Evolutionary conservation across 345 rosid species (phyloP), one percentile per base, ranked within the genome.

Genomic region (Viola odorata): DNA sequence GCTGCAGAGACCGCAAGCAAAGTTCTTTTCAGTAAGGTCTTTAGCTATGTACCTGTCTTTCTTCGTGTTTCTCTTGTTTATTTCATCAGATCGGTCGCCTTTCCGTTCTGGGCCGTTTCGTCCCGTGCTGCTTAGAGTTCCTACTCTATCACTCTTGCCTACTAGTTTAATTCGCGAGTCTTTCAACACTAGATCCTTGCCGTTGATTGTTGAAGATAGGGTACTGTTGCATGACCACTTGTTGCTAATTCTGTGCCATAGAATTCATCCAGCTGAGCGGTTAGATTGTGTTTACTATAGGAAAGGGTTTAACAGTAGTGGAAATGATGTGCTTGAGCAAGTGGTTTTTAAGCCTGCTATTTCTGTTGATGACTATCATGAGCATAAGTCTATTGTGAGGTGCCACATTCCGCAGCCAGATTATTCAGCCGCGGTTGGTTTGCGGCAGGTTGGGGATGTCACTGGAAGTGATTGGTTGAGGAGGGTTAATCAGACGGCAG

Each of bases 171-270:
- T 76, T 60, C 84, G 70, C 0, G 81, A 71, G 65, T 73, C 84
- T n/a, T 42, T 70, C 16, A 76, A 53, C 55, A 59, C 52, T 17
- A 53, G 60, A 50, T 66, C 79, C 15, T 62, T 60, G 37, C 69
- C 74, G 58, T 61, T 83, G 45, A 67, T 67, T 0, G 73, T 94
- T 12, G 82, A 85, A 50, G 91, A 71, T 68, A 76, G 84, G 66
- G 86, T 90, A n/a, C 70, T 81, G 68, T 81, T 94, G 41, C 97
- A 96, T 1, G 96, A 91, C 78, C 95, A 90, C 48, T 37, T 86
- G n/a, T 51, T 95, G 64, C 72, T 95, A 11, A 70, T 91, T 67
- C 74, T 84, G 0, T 71, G 95, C 4, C 60, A 6, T 6, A 70
- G 68, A 66, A 58, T 82, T 36, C 60, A 60, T 17, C 55, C 12